These are phyloP conservation scores for Mycothermus thermophilus DNA, from an alignment of 495 filamentous ascomycete species.

Conservation along the genomic window DNA sequence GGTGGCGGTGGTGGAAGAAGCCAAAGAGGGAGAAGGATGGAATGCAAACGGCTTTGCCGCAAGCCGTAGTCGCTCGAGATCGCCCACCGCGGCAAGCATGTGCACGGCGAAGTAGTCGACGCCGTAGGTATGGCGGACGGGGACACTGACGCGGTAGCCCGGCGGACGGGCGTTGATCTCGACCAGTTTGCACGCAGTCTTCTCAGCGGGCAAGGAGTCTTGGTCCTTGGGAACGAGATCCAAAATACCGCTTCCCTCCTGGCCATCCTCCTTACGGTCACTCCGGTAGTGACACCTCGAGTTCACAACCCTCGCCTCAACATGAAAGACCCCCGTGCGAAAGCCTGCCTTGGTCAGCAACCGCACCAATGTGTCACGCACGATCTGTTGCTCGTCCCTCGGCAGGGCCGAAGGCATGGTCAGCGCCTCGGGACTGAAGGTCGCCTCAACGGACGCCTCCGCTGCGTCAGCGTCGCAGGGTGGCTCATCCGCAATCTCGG, in stretches of 20 bases:
- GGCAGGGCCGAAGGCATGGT: slow-evolving; percentile 30
- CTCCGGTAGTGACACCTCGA: slow-evolving; percentile 19
- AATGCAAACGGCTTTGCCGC: slow-evolving; percentile 14
- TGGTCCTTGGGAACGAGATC: slow-evolving; percentile 6
- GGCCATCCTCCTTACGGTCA: no score
- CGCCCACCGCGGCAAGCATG: slow-evolving; percentile 21
- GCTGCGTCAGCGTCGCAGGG: slow-evolving; percentile 30
- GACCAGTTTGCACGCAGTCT: slow-evolving; percentile 19
- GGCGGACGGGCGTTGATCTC: slow-evolving; percentile 31
- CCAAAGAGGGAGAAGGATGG: neutral
- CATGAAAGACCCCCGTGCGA: slow-evolving; percentile 19
- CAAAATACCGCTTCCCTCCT: neutral
- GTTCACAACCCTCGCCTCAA: slow-evolving; percentile 21
- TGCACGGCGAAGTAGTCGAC: slow-evolving; percentile 26
- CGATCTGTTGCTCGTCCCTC: slow-evolving; percentile 17
- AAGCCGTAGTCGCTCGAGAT: slow-evolving; percentile 13
- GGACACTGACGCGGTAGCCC: slow-evolving; percentile 17
- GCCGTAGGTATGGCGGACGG: slow-evolving; percentile 23
- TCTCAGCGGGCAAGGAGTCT: neutral
- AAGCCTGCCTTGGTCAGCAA: slow-evolving; percentile 25
- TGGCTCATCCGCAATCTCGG: slow-evolving; percentile 38
- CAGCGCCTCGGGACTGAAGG: slow-evolving; percentile 25
- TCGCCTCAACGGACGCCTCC: slow-evolving; percentile 13
- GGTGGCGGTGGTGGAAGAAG: no score
- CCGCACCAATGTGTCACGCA: slow-evolving; percentile 14